Base-by-base conservation (phyloP, 148 eudicot genomes). In the Rhododendron ferrugineum region DNA sequence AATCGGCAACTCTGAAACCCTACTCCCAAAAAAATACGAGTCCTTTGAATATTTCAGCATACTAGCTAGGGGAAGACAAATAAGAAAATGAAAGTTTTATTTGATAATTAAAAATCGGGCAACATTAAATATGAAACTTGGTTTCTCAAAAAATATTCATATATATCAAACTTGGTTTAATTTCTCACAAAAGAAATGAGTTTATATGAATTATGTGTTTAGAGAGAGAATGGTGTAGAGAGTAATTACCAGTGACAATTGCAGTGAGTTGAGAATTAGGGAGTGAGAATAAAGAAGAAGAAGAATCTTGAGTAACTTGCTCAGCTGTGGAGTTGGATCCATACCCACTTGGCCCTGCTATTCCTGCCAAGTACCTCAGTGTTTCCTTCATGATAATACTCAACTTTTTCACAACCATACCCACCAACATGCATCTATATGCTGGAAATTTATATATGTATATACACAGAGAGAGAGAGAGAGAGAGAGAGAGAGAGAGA, bases 241-340 rank as follows among this genome's bases (percentile, higher is more conserved):
- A 70, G 79, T 16, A 34, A 78, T 79, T 78, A 97, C 99, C 99
- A 49, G 99, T 97, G 91, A 97, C 88, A 46, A 97, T 93, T 0
- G 99, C 98, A 50, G 98, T 97, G 84, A 95, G 96, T 70, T 86
- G 85, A 78, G 92, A 80, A 70, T 70, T 70, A 89, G 85, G 75
- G 82, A 49, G 42, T 16, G 85, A 85, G 84, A 49, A 91, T 75
- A 78, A 89, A 30, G 37, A 70, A 70, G 75, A 70, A 79, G 81
- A 90, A 84, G 87, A 93, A 82, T 88, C 79, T 79, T 84, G 23
- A 44, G 96, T 89, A 58, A 95, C 96, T 91, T 95, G 95, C 14
- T 95, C 93, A 84, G 99, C 96, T 34, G 97, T 95, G 40, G 99
- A 88, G 40, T 92, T 96, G 26, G 99, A 96, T 77, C 99, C 99